Evolutionary conservation across 352 stramenopile genomes (phyloP), one percentile per base, ranked within the genome.

Genomic region (Phytophthora palmivora): DNA sequence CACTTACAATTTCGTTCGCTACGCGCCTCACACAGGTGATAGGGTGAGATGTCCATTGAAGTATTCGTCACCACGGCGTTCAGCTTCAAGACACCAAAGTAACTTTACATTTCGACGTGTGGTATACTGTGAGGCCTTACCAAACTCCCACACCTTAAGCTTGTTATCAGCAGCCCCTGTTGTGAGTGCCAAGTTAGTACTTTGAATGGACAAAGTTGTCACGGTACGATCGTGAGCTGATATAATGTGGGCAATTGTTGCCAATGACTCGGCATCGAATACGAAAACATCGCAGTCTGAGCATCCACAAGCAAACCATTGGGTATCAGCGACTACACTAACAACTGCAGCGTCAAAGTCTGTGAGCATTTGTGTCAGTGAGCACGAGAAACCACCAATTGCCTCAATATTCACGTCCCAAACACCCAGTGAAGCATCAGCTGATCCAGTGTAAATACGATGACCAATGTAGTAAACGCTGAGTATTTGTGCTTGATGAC

Each of bases 321-420:
- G 52, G 0, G 56, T 67, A 39, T 91, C 84, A 0, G 83, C 83
- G 41, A 75, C 60, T 6, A 94, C 65, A 16, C 83, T 89, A 30
- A 92, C 72, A n/a, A 94, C 80, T 0, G 84, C 57, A 38, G 86
- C 77, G 42, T 92, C 86, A 58, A 94, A 94, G 6, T 89, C 76
- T 1, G 55, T 78, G 12, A 92, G 49, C n/a, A 91, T 73, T 6
- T 71, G 70, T 11, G 72, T 37, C 10, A 92, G 58, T 4, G 67
- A 60, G n/a, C 67, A 76, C 10, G 67, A 85, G 26, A 70, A 82
- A 0, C 84, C 84, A n/a, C 78, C 70, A 16, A 88, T 79, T 4
- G 19, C 64, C 22, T 82, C 79, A 22, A 84, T 81, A 15, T 73
- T 64, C 4, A 93, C 70, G 21, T 88, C 66, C 84, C 86, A 95